Percentiles rank a stretch among this genome's conserved stretches.
These are phyloP conservation scores for Verticillium tricorpus DNA, from an alignment of 2,329 filamentous ascomycete genomes.

Conservation along the genomic window DNA sequence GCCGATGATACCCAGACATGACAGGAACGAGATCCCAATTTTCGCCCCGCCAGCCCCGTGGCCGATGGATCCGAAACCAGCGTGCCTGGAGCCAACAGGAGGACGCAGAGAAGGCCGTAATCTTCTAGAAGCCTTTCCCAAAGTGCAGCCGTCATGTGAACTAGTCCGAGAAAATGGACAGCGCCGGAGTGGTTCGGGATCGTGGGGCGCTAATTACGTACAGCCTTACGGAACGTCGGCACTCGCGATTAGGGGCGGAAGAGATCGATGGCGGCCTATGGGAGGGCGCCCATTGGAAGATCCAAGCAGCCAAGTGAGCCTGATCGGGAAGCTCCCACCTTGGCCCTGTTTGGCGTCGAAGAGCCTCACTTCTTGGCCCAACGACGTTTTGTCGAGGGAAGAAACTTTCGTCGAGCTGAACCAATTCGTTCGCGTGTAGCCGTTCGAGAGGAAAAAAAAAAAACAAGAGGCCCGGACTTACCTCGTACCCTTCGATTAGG, in stretches of 20 bases:
- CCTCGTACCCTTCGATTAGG: neutral
- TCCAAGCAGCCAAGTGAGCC: neutral
- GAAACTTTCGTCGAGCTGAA: neutral
- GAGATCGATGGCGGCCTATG: neutral
- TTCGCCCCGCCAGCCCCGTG: neutral
- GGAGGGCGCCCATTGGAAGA: neutral
- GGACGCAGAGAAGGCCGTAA: neutral
- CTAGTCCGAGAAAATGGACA: neutral
- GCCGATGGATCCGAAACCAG: neutral
- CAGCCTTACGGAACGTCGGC: neutral
- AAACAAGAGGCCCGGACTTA: neutral
- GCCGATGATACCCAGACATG: neutral
- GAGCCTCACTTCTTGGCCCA: neutral
- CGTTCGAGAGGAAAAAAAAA: neutral
- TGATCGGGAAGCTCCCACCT: neutral
- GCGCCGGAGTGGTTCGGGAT: neutral
- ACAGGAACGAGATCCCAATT: neutral
- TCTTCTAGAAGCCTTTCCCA: neutral
- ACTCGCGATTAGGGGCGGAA: neutral
- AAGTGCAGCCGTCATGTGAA: neutral
- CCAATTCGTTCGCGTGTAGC: neutral
- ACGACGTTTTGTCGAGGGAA: neutral
- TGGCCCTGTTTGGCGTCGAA: neutral
- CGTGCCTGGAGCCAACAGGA: neutral
- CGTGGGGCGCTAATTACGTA: neutral